Conservation (phyloP, 2,329 filamentous ascomycete genomes). For the Cytospora chrysosperma region DNA sequence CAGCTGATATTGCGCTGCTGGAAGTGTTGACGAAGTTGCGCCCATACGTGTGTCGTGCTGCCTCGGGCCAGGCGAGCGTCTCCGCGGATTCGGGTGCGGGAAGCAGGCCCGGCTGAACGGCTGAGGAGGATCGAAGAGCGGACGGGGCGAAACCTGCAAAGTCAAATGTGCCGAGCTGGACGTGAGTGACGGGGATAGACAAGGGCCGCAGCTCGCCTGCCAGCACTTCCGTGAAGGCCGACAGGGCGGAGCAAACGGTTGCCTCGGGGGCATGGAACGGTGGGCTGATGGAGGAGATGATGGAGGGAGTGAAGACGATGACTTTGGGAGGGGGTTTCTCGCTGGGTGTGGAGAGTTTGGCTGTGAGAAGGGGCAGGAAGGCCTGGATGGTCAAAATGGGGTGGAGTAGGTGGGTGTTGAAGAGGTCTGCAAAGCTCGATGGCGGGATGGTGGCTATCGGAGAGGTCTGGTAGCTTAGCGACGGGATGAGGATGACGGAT, state of each 20-base stretch:
- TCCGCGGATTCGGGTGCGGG: conserved; percentile 50
- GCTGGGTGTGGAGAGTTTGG: conserved; percentile 53
- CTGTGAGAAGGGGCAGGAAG: conserved; percentile 77
- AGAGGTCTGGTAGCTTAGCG: conserved; percentile 74
- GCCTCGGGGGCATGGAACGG: conserved; percentile 85
- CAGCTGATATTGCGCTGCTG: conserved; percentile 54
- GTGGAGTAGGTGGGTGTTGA: conserved; percentile 88
- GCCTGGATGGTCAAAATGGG: conserved; percentile 86
- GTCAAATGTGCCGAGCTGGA: conserved; percentile 91
- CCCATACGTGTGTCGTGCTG: conserved; percentile 59
- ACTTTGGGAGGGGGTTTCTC: conserved; percentile 63
- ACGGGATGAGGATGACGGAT: conserved; percentile 81
- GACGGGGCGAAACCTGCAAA: conserved; percentile 64
- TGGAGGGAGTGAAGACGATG: conserved; percentile 74
- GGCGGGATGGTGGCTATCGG: conserved; percentile 83
- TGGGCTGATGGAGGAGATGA: conserved; percentile 75
- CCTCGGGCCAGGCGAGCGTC: conserved; percentile 63
- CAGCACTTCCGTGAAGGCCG: conserved; percentile 79
- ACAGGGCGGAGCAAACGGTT: conserved; percentile 80
- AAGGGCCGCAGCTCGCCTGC: conserved; percentile 75
- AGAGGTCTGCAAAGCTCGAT: conserved; percentile 80
- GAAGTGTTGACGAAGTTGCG: conserved; percentile 59
- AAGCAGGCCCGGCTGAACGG: conserved; percentile 34
- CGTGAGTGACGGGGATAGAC: conserved; percentile 75
- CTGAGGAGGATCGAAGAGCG: conserved; percentile 35